Evolutionary conservation across 345 rosid species (phyloP).

Genomic region (Hibiscus trionum): DNA sequence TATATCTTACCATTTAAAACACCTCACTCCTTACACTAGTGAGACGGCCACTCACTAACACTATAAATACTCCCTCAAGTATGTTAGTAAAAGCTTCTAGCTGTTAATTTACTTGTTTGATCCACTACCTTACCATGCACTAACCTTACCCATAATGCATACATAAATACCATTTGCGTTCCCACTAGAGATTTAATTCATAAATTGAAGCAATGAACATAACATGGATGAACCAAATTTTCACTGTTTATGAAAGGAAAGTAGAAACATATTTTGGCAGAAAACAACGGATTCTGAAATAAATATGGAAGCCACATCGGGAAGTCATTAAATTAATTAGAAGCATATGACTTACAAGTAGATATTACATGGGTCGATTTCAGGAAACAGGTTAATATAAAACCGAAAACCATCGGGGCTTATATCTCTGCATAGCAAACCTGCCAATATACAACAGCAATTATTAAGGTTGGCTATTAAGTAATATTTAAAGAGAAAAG

Average conservation of each 20-base stretch:
- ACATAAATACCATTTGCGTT: not conserved
- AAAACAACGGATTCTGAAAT: not conserved
- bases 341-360: conserved; percentile 49
- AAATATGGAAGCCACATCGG: not conserved
- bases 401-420: conserved; percentile 87
- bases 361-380: conserved; percentile 37
- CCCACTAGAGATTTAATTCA: not conserved
- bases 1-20: not conserved
- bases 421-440: conserved; percentile 80
- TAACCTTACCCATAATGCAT: not conserved
- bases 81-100: not conserved
- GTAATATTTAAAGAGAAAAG: conserved; percentile 12
- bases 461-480: not conserved
- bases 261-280: not conserved
- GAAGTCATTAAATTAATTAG: not conserved
- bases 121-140: not conserved
- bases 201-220: not conserved
- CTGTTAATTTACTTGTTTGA: not conserved
- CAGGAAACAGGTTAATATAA: conserved; percentile 70
- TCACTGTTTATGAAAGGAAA: not conserved
- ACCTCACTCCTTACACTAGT: not conserved
- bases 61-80: not conserved
- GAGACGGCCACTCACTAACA: not conserved
- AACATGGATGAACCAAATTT: not conserved
- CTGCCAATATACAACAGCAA: conserved; percentile 35